Evolutionary conservation across 2,329 filamentous ascomycete species (phyloP).

Genomic region (Aspergillus persii): DNA sequence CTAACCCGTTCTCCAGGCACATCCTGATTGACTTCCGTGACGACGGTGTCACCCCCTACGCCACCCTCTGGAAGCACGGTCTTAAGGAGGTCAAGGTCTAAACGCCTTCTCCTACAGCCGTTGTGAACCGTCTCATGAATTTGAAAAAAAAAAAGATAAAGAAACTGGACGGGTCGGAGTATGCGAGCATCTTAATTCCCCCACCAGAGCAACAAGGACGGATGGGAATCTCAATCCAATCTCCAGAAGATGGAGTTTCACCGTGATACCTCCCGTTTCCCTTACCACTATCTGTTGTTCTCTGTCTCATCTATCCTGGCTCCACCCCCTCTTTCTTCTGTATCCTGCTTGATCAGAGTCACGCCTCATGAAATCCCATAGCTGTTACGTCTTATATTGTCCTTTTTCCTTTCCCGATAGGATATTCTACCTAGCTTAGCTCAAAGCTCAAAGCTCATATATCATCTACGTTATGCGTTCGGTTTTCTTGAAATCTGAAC

Average conservation of each 20-base stretch:
- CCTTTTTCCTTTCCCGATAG: background rate
- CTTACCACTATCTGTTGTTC: background rate
- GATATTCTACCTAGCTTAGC: background rate
- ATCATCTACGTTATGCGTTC: background rate
- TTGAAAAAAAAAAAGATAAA: constrained; percentile 4
- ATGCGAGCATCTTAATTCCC: constrained; percentile 7
- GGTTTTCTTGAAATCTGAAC: background rate
- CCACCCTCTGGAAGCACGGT: constrained; percentile 95
- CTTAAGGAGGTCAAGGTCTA: constrained; percentile 90
- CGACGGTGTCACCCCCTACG: constrained; percentile 86
- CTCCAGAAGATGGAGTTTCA: background rate
- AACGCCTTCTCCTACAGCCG: constrained; percentile 14
- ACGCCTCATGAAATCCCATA: constrained; percentile 38
- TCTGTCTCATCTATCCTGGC: background rate
- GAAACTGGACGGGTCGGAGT: constrained; percentile 17
- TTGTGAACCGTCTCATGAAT: constrained; percentile 19
- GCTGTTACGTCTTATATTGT: constrained; percentile 18
- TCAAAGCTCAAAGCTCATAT: background rate
- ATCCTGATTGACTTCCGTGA: constrained; percentile 96
- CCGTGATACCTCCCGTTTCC: background rate
- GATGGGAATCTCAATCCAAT: background rate
- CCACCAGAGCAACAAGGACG: background rate
- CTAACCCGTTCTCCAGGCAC: constrained; percentile 55
- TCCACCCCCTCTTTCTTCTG: constrained; percentile 9
- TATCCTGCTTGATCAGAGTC: constrained; percentile 34